Evolutionary conservation across 257 asterid genomes (phyloP), one percentile per base, ranked within the genome.

Genomic region (Coffea canephora): DNA sequence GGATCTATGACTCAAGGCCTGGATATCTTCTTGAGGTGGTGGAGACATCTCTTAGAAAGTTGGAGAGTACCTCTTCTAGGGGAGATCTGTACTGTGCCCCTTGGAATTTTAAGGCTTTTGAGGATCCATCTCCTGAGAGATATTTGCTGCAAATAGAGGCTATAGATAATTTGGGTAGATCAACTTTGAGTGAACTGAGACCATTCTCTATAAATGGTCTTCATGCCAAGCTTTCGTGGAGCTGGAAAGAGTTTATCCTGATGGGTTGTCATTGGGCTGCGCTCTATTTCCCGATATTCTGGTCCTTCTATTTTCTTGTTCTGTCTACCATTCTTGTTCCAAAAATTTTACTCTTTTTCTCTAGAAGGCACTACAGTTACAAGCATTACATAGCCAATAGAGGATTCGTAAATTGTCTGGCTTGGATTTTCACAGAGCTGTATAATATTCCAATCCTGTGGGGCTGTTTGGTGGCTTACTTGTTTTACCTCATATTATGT

Each of bases 211-310:
- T 90, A 68, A 88, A 55, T 66, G 97, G 96, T 74, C 71, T 81
- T 78, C 93, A 87, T 16, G 89, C 95, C 23, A 84, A 83, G 82
- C 82, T 92, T 77, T 72, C 82, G 2, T 94, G 97, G 96, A 91
- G 82, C 73, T 94, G 91, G 96, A 90, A 81, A 86, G 99, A 92
- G 82, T 89, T 92, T 86, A 49, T 94, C 8, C 96, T 96, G 76
- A 92, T 96, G 99, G 98, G 98, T 72, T 96, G 96, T 84, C 98
- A 96, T 59, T 96, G 95, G 98, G 94, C 85, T 73, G 89, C 88
- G 39, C 87, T 96, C 65, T 94, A 94, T 86, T 85, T 85, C 83
- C 97, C 96, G 8, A 82, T 91, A 75, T 79, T 96, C 50, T 96
- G 89, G 88, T 71, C 83, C 73, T 84, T 91, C 54, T 92, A 88